Evolutionary conservation across 169 alveolate genomes (phyloP).

Genomic region (Plasmodium billcollinsi): DNA sequence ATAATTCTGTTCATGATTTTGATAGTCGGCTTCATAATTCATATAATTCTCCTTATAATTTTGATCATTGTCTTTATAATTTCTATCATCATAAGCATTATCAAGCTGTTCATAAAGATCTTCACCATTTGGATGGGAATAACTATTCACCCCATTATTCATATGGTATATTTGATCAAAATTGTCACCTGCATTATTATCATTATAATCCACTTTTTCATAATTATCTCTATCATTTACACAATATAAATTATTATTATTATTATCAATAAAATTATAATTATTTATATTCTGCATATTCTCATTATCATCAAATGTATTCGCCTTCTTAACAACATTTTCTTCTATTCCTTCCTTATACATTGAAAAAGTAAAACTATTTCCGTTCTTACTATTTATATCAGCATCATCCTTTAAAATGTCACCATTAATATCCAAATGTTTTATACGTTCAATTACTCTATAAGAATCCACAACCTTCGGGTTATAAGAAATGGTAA

Average conservation of each 20-base stretch:
- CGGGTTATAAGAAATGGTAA: constrained; percentile 19
- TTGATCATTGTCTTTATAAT: background rate
- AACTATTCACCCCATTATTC: background rate
- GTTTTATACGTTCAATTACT: constrained; percentile 17
- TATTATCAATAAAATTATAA: constrained; percentile 21
- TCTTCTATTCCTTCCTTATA: constrained; percentile 8
- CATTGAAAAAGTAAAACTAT: constrained; percentile 18
- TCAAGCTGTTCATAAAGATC: background rate
- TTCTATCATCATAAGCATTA: background rate
- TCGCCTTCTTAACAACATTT: background rate
- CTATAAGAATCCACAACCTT: constrained; percentile 4
- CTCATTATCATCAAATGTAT: constrained; percentile 1
- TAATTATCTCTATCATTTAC: background rate
- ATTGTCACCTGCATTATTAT: background rate
- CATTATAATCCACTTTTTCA: background rate
- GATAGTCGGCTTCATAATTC: background rate
- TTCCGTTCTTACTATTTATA: constrained; percentile 9
- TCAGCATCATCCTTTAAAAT: constrained; percentile 21
- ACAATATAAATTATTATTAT: constrained; percentile 16
- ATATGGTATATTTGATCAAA: background rate
- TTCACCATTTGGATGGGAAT: background rate
- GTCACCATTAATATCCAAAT: constrained; percentile 40
- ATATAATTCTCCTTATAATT: too few relatives aligned
- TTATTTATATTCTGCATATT: constrained; percentile 21
- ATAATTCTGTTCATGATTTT: background rate